phyloP scores from a whole-genome alignment of 768 basidiomycete genomes.

The Auricularia sp. region DNA sequence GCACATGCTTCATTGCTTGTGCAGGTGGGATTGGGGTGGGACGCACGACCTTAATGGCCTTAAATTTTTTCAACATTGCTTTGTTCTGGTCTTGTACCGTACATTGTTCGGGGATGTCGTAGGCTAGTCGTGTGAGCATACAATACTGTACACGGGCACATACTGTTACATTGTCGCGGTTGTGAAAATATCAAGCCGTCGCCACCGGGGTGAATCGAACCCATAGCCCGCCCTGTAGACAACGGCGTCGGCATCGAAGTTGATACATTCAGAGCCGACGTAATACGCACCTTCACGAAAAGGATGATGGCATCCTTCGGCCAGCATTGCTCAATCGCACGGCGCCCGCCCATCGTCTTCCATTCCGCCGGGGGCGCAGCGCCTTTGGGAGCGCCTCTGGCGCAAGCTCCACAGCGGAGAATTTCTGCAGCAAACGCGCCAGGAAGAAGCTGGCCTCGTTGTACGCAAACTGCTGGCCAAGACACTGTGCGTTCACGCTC shows the following conservation, averaged over 20 bases:
- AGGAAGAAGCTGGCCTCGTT: conserved; percentile 70
- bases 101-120: no score
- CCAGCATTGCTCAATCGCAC: conserved; percentile 48
- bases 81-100: no score
- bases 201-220: neutral
- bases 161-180: no score
- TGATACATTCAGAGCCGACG: neutral
- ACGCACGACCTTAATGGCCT: no score
- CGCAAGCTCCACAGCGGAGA: conserved; percentile 48
- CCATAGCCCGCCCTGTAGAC: conserved; percentile 7
- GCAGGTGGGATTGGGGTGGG: no score
- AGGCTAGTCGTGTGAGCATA: no score
- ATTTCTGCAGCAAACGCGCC: conserved; percentile 54
- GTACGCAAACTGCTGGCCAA: conserved; percentile 67
- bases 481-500: conserved; percentile 33
- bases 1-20: no score
- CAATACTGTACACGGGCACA: no score
- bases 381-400: conserved; percentile 46
- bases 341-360: conserved; percentile 33
- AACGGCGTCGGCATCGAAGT: no score
- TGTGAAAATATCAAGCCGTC: neutral
- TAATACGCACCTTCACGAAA: conserved; percentile 47
- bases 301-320: conserved; percentile 56
- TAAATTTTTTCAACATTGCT: no score
- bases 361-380: conserved; percentile 56